Evolutionary conservation across 805 yeast species (phyloP), one percentile per base, ranked within the genome.

Genomic region (Zygosaccharomyces pseudorouxii): DNA sequence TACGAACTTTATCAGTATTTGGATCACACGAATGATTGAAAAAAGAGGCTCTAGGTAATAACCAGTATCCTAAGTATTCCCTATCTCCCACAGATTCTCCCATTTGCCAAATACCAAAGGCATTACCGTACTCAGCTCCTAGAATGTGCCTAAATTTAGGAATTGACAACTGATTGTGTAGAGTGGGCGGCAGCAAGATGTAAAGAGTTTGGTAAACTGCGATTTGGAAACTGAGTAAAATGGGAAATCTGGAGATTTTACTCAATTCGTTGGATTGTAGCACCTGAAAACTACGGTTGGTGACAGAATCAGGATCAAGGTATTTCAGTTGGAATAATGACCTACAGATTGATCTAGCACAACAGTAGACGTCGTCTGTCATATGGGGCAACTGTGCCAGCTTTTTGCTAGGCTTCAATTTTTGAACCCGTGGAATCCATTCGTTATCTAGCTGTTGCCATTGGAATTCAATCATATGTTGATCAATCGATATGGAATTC

Each of bases 11-110:
- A 11, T 57, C 58, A 18, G 82, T 53, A 52, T 80, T 80, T n/a
- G 84, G 84, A 1, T 56, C 62, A 62, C 88, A 82, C 3, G 84
- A 78, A 60, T 82, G 88, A 57, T 82, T 82, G 71, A 82, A 82
- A 55, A 70, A 82, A 2, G 88, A 82, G 0, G 83, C 86, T 25
- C 76, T 73, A 0, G 87, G 85, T 49, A 72, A 78, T 2, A 82
- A 72, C 33, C 78, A 74, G 53, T 79, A 79, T 0, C 89, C 89
- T 44, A 81, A 70, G 54, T 76, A 80, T 49, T 79, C 84, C 47
- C 64, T 62, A 33, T 73, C 74, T 50, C 78, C 84, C 9, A 64
- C 55, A 1, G 69, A 69, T 3, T 60, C 65, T 5, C 55, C 64
- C 2, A 67, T 63, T 42, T 82, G 79, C 85, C 87, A 81, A 19